Base-by-base conservation (phyloP, 805 yeast genomes). In the Saccharomycopsis fermentans region DNA sequence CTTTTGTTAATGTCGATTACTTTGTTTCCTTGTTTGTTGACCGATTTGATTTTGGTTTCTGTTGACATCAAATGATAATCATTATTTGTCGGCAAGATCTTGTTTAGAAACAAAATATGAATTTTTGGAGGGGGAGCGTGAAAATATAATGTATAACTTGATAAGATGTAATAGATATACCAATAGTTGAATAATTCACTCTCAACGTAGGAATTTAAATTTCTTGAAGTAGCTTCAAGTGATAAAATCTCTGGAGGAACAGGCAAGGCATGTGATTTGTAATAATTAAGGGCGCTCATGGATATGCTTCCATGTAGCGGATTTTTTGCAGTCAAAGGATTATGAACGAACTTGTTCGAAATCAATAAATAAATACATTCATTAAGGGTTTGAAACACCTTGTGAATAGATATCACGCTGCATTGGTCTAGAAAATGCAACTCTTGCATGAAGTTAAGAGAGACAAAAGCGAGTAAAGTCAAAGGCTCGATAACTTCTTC, bases 291-390 rank as follows among this genome's bases (percentile, higher is more conserved):
- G 55, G 83, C 69, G 57, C 77, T 78, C 55, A 81, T 67, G 65
- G 82, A 70, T 63, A 77, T 81, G 64, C 83, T 86, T 17, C 87
- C 87, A 52, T 82, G 69, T 1, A 81, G 58, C 11, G 58, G 56
- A 6, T 56, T 60, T 6, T 40, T 34, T 24, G 36, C 52, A 29
- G 54, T 58, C 16, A 43, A 26, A 19, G 50, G 50, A 11, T 47
- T 40, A 12, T 55, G 58, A 47, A 27, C 43, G 29, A 63, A 65
- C 21, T 59, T 62, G 59, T 75, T 74, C 34, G 74, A 65, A 56
- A 77, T 67, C 52, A 78, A 76, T 26, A 77, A 72, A 59, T 69
- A 69, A 35, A 76, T 69, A 16, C 77, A 74, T 59, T 79, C 79
- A 63, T 80, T 78, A 55, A 81, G 68, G 62, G 78, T 77, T 62